phyloP scores from a whole-genome alignment of 345 rosid genomes.

The Arabis alpina region DNA sequence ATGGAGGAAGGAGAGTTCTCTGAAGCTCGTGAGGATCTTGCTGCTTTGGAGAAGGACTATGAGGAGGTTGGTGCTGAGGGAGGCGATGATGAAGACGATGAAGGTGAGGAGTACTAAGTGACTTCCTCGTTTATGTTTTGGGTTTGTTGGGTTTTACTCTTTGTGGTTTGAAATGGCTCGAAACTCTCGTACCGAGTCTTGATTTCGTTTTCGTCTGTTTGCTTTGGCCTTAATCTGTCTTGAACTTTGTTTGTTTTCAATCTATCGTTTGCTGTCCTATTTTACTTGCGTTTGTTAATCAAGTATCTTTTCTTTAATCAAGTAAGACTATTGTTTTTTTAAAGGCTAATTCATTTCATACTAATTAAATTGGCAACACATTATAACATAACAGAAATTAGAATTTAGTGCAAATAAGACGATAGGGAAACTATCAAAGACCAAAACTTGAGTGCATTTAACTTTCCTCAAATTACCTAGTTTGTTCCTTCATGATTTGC shows the following conservation, averaged over 20 bases:
- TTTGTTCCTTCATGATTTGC: too few species aligned
- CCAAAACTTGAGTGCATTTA: too few species aligned
- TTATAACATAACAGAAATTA: too few species aligned
- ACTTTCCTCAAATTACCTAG: too few species aligned
- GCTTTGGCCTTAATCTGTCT: background rate
- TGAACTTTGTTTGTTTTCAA: background rate
- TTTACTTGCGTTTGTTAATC: background rate
- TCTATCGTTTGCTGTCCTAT: slow-evolving; percentile 10
- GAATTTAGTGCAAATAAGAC: too few species aligned
- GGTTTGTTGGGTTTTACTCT: background rate
- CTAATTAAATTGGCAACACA: too few species aligned
- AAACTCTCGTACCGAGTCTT: slow-evolving; percentile 17
- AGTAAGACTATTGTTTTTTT: too few species aligned
- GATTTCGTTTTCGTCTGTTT: slow-evolving; percentile 3
- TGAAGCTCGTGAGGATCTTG: slow-evolving; percentile 59
- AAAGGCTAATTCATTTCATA: too few species aligned
- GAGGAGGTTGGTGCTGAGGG: slow-evolving; percentile 61
- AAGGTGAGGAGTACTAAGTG: slow-evolving; percentile 50
- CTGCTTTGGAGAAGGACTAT: slow-evolving; percentile 54
- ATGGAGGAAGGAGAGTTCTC: slow-evolving; percentile 66
- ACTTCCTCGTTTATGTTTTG: background rate
- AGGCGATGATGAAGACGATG: slow-evolving; percentile 52
- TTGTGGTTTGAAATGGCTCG: slow-evolving; percentile 12
- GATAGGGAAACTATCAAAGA: too few species aligned
- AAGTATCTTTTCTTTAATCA: too few species aligned